phyloP scores from a whole-genome alignment of 805 yeast genomes.

The Isabelozyma heimii region DNA sequence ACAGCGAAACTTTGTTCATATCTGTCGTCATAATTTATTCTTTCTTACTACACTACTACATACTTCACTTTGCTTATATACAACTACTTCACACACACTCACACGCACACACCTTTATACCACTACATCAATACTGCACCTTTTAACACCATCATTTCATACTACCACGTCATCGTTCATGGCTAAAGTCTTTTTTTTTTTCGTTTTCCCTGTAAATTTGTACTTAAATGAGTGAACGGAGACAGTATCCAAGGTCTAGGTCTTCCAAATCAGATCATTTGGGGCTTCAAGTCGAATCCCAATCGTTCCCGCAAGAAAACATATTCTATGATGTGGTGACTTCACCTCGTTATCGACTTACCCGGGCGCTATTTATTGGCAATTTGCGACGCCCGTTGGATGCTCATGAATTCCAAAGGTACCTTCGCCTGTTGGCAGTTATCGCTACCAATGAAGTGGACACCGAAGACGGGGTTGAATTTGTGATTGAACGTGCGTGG shows the following conservation, averaged over 20 bases:
- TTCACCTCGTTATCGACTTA: conserved; percentile 31
- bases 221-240: background rate
- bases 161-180: too few species aligned
- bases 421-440: conserved; percentile 28
- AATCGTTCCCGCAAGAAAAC: conserved; percentile 17
- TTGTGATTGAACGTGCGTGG: conserved; percentile 43
- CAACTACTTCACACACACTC: background rate
- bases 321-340: conserved; percentile 33
- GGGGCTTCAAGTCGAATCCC: conserved; percentile 11
- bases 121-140: background rate
- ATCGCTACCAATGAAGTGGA: conserved; percentile 8
- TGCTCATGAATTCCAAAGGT: conserved; percentile 34
- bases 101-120: background rate
- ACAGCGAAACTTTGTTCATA: too few species aligned
- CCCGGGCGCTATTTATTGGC: conserved; percentile 45
- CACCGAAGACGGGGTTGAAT: background rate
- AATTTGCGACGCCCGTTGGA: conserved; percentile 39
- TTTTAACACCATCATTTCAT: background rate
- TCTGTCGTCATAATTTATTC: too few species aligned
- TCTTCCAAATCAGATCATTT: conserved; percentile 14
- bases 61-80: too few species aligned
- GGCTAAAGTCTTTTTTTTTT: too few species aligned
- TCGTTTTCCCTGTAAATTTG: too few species aligned
- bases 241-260: background rate
- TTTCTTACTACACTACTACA: too few species aligned